Evolutionary conservation across 2,329 filamentous ascomycete genomes (phyloP).

Genomic region (Aspergillus fumigatus): DNA sequence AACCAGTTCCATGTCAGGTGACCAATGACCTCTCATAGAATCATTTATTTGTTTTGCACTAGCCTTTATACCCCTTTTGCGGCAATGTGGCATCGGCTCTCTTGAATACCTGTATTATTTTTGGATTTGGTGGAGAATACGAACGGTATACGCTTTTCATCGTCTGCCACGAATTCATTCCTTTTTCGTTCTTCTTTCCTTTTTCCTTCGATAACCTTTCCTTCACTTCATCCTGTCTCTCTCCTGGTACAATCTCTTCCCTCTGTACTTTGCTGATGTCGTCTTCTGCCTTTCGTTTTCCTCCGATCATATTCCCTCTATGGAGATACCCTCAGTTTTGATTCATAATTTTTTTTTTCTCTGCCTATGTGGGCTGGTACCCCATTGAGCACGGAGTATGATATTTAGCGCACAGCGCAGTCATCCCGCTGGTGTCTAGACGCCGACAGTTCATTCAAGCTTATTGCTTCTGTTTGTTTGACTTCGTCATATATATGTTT

Average conservation of each 20-base stretch:
- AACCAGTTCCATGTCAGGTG: background rate
- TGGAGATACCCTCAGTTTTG: background rate
- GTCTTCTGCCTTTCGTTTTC: slow-evolving; percentile 2
- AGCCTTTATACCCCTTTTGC: slow-evolving; percentile 15
- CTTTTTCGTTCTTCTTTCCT: slow-evolving; percentile 4
- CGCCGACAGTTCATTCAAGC: background rate
- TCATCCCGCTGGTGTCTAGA: background rate
- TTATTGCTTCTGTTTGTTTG: background rate
- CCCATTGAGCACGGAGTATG: slow-evolving; percentile 3
- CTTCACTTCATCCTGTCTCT: slow-evolving; percentile 1
- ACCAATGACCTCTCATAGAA: background rate
- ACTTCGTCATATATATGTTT: background rate
- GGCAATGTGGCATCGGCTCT: background rate
- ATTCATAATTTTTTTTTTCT: background rate
- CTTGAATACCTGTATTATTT: background rate
- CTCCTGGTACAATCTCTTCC: slow-evolving; percentile 6
- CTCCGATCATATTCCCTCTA: background rate
- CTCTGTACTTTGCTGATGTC: slow-evolving; percentile 9
- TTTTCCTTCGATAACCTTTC: slow-evolving; percentile 1
- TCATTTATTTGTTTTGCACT: slow-evolving; percentile 7
- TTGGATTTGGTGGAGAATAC: slow-evolving; percentile 6
- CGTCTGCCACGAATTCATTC: background rate
- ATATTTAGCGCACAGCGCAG: slow-evolving; percentile 7
- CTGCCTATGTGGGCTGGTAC: slow-evolving; percentile 6
- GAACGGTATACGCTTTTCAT: background rate